phyloP scores from a whole-genome alignment of 495 filamentous ascomycete genomes.

The Penicillium turbatum region DNA sequence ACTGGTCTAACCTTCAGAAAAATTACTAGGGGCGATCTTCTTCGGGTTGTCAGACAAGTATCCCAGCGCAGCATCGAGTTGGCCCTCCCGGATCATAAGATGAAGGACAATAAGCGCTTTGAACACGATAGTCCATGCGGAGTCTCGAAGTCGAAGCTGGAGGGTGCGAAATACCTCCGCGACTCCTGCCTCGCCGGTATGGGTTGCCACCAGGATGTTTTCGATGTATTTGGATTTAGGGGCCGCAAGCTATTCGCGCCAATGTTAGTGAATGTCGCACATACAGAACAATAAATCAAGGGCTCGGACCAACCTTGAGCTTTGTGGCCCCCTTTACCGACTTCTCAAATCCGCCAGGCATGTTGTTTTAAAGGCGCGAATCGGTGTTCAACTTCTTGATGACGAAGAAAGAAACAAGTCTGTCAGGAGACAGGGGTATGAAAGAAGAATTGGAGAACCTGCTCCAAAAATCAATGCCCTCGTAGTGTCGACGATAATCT shows the following conservation, averaged over 20 bases:
- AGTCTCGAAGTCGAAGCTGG: slow-evolving; percentile 82
- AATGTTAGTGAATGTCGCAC: slow-evolving; percentile 2
- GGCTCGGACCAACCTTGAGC: slow-evolving; percentile 65
- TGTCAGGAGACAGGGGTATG: neutral
- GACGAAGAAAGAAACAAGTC: neutral
- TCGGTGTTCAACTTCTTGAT: slow-evolving; percentile 4
- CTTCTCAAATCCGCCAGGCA: slow-evolving; percentile 78
- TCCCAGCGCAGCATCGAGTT: slow-evolving; percentile 78
- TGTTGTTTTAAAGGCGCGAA: slow-evolving; percentile 45
- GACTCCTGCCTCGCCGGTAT: slow-evolving; percentile 90
- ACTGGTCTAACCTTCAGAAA: slow-evolving; percentile 75
- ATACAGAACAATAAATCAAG: neutral
- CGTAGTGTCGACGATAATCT: slow-evolving; percentile 19
- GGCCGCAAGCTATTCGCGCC: slow-evolving; percentile 66
- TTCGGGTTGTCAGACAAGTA: slow-evolving; percentile 81
- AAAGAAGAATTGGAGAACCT: slow-evolving; percentile 16
- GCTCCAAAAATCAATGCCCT: slow-evolving; percentile 25
- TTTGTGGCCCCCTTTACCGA: slow-evolving; percentile 91
- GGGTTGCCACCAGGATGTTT: slow-evolving; percentile 92
- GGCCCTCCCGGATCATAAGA: slow-evolving; percentile 95
- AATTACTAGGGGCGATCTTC: slow-evolving; percentile 80
- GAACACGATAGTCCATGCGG: slow-evolving; percentile 97
- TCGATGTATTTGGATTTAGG: slow-evolving; percentile 99
- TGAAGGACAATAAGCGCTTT: slow-evolving; percentile 94
- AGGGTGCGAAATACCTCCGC: slow-evolving; percentile 93